A percentile compares a stretch with the other conserved stretches of the same genome.
Evolutionary conservation across 257 asterid species (phyloP).

Genomic region (Cruciata laevipes): DNA sequence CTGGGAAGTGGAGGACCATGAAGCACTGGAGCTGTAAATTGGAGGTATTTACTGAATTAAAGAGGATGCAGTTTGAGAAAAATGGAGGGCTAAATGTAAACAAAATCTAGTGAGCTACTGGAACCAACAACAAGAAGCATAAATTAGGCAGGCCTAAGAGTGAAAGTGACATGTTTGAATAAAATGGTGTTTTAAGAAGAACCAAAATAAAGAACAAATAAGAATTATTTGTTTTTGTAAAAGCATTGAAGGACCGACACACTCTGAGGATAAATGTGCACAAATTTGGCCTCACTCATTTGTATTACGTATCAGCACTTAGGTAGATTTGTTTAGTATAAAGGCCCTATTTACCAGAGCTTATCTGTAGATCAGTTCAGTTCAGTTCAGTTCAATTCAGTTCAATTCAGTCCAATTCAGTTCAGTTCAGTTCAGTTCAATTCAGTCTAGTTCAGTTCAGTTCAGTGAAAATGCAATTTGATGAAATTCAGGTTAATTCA

Average conservation of each 20-base stretch:
- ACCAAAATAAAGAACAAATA: background rate
- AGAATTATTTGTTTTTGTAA: background rate
- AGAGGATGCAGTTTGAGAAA: slow-evolving; percentile 5
- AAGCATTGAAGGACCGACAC: slow-evolving; percentile 1
- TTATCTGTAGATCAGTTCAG: too few relatives aligned
- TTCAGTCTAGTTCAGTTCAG: too few relatives aligned
- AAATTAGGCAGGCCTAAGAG: slow-evolving; percentile 5
- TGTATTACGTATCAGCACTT: background rate
- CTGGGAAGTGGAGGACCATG: slow-evolving; percentile 9
- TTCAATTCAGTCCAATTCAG: too few relatives aligned
- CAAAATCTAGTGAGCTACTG: background rate
- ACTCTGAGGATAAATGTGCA: background rate
- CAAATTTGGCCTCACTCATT: background rate
- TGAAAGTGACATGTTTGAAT: background rate
- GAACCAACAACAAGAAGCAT: slow-evolving; percentile 3
- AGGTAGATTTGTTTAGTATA: background rate
- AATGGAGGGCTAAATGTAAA: background rate
- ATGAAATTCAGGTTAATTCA: too few relatives aligned
- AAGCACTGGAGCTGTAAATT: background rate
- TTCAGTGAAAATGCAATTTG: too few relatives aligned
- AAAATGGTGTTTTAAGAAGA: background rate
- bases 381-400: too few relatives aligned
- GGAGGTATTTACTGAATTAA: background rate
- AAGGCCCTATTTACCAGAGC: too few relatives aligned
- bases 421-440: too few relatives aligned